Evolutionary conservation across 345 rosid species (phyloP).

Genomic region (Laguncularia racemosa): DNA sequence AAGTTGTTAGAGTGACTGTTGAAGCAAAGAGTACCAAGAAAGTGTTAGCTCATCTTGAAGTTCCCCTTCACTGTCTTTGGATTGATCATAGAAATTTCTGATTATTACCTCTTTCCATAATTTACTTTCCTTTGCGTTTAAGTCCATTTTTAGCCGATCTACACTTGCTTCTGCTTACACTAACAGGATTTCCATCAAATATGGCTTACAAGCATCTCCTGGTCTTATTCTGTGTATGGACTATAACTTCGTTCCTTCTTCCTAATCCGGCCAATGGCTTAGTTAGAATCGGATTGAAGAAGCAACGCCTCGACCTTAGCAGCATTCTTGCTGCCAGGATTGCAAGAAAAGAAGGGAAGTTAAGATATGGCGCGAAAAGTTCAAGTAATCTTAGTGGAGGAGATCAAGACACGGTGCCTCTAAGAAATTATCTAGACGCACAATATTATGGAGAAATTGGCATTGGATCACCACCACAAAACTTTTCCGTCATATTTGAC

Average conservation of each 20-base stretch:
- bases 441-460: slow-evolving; percentile 74
- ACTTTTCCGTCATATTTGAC: slow-evolving; percentile 68
- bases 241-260: slow-evolving; percentile 31
- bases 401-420: slow-evolving; percentile 35
- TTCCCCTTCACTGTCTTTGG: too few species aligned
- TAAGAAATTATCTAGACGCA: slow-evolving; percentile 67
- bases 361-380: slow-evolving; percentile 7
- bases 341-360: slow-evolving; percentile 18
- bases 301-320: slow-evolving; percentile 38
- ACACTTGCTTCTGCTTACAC: neutral
- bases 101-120: too few species aligned
- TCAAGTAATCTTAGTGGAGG: slow-evolving; percentile 12
- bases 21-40: too few species aligned
- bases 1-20: too few species aligned
- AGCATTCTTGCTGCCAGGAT: slow-evolving; percentile 32
- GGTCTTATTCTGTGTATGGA: slow-evolving; percentile 32
- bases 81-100: too few species aligned
- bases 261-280: slow-evolving; percentile 43
- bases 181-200: slow-evolving; percentile 18
- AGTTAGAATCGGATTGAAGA: slow-evolving; percentile 54
- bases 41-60: too few species aligned
- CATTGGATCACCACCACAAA: slow-evolving; percentile 70
- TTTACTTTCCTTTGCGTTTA: neutral
- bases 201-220: slow-evolving; percentile 27
- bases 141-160: neutral